Conservation (phyloP, 208 protist species). For the Trypanosoma theileri region DNA sequence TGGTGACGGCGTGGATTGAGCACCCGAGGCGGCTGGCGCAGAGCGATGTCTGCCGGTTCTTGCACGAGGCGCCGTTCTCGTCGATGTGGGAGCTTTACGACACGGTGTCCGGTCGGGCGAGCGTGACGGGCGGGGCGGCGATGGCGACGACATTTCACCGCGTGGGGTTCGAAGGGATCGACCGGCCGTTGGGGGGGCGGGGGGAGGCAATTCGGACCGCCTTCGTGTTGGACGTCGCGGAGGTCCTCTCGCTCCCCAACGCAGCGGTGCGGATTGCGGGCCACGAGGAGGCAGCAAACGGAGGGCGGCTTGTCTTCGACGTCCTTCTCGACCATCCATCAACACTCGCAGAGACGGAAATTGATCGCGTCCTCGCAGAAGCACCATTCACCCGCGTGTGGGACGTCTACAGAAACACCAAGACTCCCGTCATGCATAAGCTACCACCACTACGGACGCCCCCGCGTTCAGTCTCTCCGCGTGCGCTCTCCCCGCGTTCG, state of each 20-base stretch:
- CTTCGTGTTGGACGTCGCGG: constrained; percentile 54
- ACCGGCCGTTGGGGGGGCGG: constrained; percentile 44
- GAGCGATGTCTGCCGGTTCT: constrained; percentile 43
- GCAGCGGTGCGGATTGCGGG: constrained; percentile 42
- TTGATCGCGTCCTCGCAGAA: neutral
- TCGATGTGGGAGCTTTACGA: constrained; percentile 69
- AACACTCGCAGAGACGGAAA: neutral
- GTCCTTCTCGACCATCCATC: constrained; percentile 38
- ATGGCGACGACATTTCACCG: constrained; percentile 55
- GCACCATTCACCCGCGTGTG: neutral
- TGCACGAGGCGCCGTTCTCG: constrained; percentile 51
- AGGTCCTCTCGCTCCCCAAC: constrained; percentile 33
- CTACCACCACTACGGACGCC: neutral
- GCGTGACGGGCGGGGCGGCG: too few relatives aligned
- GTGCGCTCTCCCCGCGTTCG: neutral
- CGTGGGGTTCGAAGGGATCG: constrained; percentile 64
- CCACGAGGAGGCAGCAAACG: constrained; percentile 2
- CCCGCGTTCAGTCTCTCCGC: too few relatives aligned
- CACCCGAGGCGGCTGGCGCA: constrained; percentile 35
- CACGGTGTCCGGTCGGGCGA: neutral
- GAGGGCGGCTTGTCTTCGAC: constrained; percentile 11
- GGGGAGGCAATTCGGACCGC: constrained; percentile 36
- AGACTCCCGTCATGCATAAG: neutral
- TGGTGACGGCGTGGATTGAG: constrained; percentile 52
- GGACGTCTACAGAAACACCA: neutral